phyloP scores from a whole-genome alignment of 371 early-diverging fungal species.

The Mortierella sp. region DNA sequence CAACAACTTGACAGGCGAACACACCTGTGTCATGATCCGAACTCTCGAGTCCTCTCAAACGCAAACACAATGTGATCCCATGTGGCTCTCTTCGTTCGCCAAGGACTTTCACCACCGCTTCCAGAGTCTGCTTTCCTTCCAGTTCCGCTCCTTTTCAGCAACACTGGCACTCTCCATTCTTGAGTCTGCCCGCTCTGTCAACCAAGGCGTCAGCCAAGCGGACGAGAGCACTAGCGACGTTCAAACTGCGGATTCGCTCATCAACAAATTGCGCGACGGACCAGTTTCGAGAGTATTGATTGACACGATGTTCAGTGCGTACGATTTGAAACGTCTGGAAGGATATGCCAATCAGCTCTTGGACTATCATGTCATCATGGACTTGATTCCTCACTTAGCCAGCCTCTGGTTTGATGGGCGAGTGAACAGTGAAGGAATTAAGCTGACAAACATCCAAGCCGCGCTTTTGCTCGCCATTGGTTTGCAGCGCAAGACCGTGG shows the following conservation, averaged over 20 bases:
- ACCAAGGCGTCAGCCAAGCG: slow-evolving; percentile 39
- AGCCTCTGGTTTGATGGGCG: slow-evolving; percentile 79
- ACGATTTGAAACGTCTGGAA: slow-evolving; percentile 95
- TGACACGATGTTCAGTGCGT: slow-evolving; percentile 75
- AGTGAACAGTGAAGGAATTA: slow-evolving; percentile 62
- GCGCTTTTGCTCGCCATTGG: slow-evolving; percentile 90
- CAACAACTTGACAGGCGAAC: slow-evolving; percentile 98
- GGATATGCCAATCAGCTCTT: slow-evolving; percentile 93
- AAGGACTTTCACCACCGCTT: slow-evolving; percentile 91
- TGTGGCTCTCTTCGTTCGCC: slow-evolving; percentile 84
- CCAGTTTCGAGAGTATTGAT: slow-evolving; percentile 65
- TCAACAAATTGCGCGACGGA: slow-evolving; percentile 35
- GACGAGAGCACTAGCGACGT: slow-evolving; percentile 31
- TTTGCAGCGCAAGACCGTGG: slow-evolving; percentile 90
- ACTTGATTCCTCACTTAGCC: slow-evolving; percentile 88
- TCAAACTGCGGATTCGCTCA: slow-evolving; percentile 9
- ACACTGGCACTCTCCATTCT: slow-evolving; percentile 85
- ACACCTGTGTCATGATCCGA: slow-evolving; percentile 96
- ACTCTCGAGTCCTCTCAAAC: slow-evolving; percentile 67
- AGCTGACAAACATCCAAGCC: slow-evolving; percentile 88
- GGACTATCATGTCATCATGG: slow-evolving; percentile 97
- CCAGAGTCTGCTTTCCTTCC: slow-evolving; percentile 85
- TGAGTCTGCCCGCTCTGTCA: slow-evolving; percentile 72
- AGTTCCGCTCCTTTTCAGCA: slow-evolving; percentile 87
- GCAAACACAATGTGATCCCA: slow-evolving; percentile 63